Evolutionary conservation across 345 rosid genomes (phyloP), one percentile per base, ranked within the genome.

Genomic region (Nasturtium officinale): DNA sequence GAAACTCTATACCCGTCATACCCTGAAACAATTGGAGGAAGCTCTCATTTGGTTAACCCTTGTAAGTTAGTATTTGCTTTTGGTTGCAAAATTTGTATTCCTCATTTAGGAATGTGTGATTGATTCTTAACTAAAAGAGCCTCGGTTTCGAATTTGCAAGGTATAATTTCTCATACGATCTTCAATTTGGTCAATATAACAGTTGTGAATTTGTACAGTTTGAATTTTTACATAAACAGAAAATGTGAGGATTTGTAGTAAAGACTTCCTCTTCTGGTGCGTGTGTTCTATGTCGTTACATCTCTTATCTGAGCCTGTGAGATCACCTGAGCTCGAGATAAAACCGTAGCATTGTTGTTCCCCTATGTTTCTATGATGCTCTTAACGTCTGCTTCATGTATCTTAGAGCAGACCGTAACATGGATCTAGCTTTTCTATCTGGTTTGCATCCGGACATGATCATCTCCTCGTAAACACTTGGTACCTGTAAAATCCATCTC

Each of bases 331-430:
- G 37, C 50, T 52, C n/a, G 32, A 74, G 42, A 65, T 58, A 58
- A 51, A 59, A 42, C 69, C 61, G 33, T 32, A 5, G 50, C 69
- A 51, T 43, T 54, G 46, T 55, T 73, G 61, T 55, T 71, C 45
- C 13, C 35, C 29, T 61, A 48, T 68, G 35, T 53, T 6, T 65
- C 29, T 60, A 74, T 59, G 82, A 82, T 37, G 72, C 72, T 52
- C 72, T 81, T 71, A 95, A 72, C 8, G 84, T 65, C 80, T 88
- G 96, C 78, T 82, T 95, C 97, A 90, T 87, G 83, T 90, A 91
- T 83, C 83, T 88, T 57, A 95, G 80, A 76, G 96, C 99, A 73
- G 97, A 90, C 23, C 99, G 91, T 55, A 95, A 74, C 99, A 95
- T 95, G 29, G 90, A 91, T 83, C 96, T 84, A 57, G 99, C 96